phyloP scores from a whole-genome alignment of 805 yeast genomes.

The Candida golubevii region DNA sequence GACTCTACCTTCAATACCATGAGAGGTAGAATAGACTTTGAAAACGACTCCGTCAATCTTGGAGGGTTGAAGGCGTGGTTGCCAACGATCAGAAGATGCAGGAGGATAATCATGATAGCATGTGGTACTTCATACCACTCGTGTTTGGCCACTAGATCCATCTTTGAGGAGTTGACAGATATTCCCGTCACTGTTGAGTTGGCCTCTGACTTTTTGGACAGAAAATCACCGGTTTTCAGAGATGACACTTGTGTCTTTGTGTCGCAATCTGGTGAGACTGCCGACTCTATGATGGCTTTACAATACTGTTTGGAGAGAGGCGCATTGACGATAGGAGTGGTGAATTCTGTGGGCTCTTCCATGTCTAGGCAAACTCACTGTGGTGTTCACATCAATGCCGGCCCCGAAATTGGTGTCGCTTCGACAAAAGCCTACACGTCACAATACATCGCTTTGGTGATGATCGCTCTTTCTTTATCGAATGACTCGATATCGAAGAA shows the following conservation, averaged over 20 bases:
- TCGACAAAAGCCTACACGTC: conserved; percentile 99
- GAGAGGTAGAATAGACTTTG: conserved; percentile 98
- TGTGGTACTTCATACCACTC: conserved; percentile 99
- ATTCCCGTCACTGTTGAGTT: conserved; percentile 90
- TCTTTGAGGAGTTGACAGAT: conserved; percentile 94
- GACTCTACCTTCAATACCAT: conserved; percentile 97
- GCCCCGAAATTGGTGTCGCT: conserved; percentile 99
- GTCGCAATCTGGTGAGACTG: conserved; percentile 98
- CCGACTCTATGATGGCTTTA: conserved; percentile 92
- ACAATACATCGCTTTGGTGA: conserved; percentile 92
- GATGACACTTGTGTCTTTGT: conserved; percentile 97
- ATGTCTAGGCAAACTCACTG: conserved; percentile 97
- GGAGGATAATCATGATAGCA: conserved; percentile 96
- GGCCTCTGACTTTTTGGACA: conserved; percentile 92
- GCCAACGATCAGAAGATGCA: conserved; percentile 86
- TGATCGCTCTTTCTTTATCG: conserved; percentile 93
- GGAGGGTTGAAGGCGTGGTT: conserved; percentile 89
- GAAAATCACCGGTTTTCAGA: conserved; percentile 95
- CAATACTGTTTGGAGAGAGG: conserved; percentile 96
- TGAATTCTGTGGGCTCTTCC: conserved; percentile 94
- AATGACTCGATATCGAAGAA: conserved; percentile 80
- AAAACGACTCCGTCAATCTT: conserved; percentile 64
- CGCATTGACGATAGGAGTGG: conserved; percentile 95
- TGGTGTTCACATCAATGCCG: conserved; percentile 99
- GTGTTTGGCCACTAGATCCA: conserved; percentile 93